phyloP scores from a whole-genome alignment of 352 stramenopile genomes.

The Pilasporangium apinafurcum region DNA sequence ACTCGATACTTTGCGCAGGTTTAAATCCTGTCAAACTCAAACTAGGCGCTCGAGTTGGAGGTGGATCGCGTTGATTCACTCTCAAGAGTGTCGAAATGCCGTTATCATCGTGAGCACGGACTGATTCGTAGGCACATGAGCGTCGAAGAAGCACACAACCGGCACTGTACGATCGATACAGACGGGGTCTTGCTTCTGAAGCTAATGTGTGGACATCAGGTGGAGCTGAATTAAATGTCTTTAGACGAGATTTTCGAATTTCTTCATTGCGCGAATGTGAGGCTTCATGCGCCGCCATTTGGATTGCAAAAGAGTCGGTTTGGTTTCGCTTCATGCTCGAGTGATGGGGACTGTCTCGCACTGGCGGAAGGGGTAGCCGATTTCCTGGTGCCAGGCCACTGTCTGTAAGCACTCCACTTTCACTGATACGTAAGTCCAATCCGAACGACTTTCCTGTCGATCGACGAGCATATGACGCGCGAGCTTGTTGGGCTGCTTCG shows the following conservation, averaged over 20 bases:
- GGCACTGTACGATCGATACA: conserved; percentile 60
- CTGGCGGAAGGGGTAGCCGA: conserved; percentile 17
- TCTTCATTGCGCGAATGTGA: conserved; percentile 31
- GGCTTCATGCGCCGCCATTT: conserved; percentile 49
- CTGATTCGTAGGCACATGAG: conserved; percentile 11
- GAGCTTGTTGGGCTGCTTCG: conserved; percentile 16
- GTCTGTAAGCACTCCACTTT: conserved; percentile 31
- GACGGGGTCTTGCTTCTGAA: conserved; percentile 5
- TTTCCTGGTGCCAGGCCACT: too few species aligned
- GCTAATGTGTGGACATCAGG: conserved; percentile 13
- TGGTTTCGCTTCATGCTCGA: conserved; percentile 53
- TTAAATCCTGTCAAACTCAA: conserved; percentile 68
- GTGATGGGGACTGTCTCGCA: conserved; percentile 12
- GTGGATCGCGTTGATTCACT: conserved; percentile 14
- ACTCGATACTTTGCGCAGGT: conserved; percentile 48
- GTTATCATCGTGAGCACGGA: conserved; percentile 38
- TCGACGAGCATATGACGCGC: conserved; percentile 24
- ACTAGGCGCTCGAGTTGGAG: conserved; percentile 37
- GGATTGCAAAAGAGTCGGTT: conserved; percentile 58
- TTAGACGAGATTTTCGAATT: conserved; percentile 33
- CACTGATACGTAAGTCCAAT: conserved; percentile 24
- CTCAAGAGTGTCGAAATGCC: conserved; percentile 8
- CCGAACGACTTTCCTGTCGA: conserved; percentile 26
- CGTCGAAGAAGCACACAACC: conserved; percentile 51
- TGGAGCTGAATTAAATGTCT: conserved; percentile 21